Evolutionary conservation across 2,329 filamentous ascomycete species (phyloP).

Genomic region (Lecanicillium sp.): DNA sequence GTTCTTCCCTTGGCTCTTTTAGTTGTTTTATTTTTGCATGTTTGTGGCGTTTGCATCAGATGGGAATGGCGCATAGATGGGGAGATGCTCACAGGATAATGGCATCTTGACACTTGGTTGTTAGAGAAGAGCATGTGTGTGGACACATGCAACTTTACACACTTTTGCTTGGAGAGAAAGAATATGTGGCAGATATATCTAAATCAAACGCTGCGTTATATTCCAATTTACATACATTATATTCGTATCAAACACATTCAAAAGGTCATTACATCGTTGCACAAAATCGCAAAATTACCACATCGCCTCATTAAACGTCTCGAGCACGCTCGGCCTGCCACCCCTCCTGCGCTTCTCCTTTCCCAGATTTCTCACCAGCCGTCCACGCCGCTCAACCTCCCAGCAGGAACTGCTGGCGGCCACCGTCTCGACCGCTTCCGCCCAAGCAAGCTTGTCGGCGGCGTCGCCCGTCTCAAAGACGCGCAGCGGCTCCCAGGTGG

Average conservation of each 20-base stretch:
- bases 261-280: background rate
- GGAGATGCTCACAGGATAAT: no score
- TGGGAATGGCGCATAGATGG: no score
- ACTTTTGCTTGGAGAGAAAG: no score
- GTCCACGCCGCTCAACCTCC: conserved; percentile 35
- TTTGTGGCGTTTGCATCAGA: background rate
- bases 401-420: conserved; percentile 30
- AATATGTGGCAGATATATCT: no score
- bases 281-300: background rate
- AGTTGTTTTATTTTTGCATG: background rate
- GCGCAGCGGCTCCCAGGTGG: conserved; percentile 31
- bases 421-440: conserved; percentile 33
- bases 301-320: background rate
- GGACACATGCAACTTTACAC: no score
- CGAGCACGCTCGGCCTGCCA: background rate
- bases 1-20: background rate
- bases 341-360: conserved; percentile 10
- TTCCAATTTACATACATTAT: no score
- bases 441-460: conserved; percentile 37
- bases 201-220: no score
- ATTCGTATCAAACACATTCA: background rate
- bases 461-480: conserved; percentile 44
- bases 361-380: conserved; percentile 28
- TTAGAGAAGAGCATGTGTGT: no score
- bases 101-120: no score